Conservation (phyloP, 148 eudicot species). For the Persicaria maculosa region DNA sequence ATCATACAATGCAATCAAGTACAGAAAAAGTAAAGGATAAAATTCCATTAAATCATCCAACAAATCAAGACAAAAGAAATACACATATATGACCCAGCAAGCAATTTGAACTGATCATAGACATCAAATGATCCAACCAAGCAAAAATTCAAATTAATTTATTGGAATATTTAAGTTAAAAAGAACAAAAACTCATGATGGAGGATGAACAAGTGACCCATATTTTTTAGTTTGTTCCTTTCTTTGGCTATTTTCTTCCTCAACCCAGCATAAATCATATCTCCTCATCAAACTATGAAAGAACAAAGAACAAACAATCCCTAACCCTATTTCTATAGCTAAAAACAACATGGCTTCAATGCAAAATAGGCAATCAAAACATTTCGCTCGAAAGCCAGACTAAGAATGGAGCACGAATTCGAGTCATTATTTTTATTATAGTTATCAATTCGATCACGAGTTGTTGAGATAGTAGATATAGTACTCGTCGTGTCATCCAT, state of each 20-base stretch:
- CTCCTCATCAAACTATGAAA: neutral
- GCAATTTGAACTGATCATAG: neutral
- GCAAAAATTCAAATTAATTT: neutral
- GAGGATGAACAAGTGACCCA: slow-evolving; percentile 10
- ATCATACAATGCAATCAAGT: neutral
- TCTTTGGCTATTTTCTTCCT: neutral
- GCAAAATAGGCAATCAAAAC: neutral
- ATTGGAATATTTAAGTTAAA: slow-evolving; percentile 1
- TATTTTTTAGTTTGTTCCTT: neutral
- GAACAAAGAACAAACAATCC: neutral
- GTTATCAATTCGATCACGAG: neutral
- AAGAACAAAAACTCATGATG: slow-evolving; percentile 9
- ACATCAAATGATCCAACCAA: slow-evolving; percentile 13
- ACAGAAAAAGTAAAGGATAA: neutral
- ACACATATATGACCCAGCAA: slow-evolving; percentile 1
- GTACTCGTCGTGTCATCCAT: slow-evolving; percentile 18
- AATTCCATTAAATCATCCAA: slow-evolving; percentile 4
- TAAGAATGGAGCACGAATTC: neutral
- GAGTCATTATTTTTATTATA: neutral
- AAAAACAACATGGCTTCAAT: slow-evolving; percentile 5
- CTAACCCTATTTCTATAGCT: slow-evolving; percentile 1
- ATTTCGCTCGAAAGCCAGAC: neutral
- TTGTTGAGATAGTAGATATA: neutral
- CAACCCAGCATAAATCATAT: neutral
- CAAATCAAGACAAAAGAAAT: neutral